phyloP scores from a whole-genome alignment of 2,329 filamentous ascomycete species.

The Pseudopyricularia javanii region DNA sequence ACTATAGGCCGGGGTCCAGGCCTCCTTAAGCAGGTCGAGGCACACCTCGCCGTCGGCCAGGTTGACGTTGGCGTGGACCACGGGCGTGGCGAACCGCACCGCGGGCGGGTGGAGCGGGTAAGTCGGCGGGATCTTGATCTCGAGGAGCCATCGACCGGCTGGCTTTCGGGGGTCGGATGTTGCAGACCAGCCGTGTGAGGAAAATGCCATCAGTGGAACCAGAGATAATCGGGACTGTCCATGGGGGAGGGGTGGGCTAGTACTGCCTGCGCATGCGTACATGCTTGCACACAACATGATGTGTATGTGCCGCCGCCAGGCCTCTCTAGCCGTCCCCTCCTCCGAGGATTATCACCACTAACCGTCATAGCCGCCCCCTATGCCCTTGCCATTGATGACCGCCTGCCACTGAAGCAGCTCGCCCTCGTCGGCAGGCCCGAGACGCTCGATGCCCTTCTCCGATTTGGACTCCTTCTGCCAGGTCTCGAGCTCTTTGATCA shows the following conservation, averaged over 20 bases:
- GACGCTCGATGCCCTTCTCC: conserved; percentile 44
- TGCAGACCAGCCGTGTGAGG: neutral
- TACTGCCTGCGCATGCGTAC: too few species aligned
- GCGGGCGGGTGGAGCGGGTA: conserved; percentile 73
- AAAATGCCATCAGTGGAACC: neutral
- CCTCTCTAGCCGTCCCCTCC: neutral
- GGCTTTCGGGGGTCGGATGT: conserved; percentile 1
- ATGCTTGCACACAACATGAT: too few species aligned
- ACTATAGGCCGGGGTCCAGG: conserved; percentile 80
- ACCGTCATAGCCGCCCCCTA: conserved; percentile 47
- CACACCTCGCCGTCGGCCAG: conserved; percentile 78
- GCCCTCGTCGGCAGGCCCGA: conserved; percentile 40
- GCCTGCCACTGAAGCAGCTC: conserved; percentile 46
- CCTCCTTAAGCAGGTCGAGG: conserved; percentile 67
- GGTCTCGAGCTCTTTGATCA: conserved; percentile 44
- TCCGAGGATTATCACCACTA: conserved; percentile 7
- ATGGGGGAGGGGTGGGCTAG: too few species aligned
- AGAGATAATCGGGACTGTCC: neutral
- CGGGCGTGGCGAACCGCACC: conserved; percentile 70
- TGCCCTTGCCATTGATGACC: conserved; percentile 44
- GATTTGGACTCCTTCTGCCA: conserved; percentile 34
- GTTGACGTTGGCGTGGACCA: conserved; percentile 72
- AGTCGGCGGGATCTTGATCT: conserved; percentile 59
- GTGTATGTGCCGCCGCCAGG: too few species aligned
- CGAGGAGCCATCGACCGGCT: conserved; percentile 72